Conservation (phyloP, 257 asterid species). For the Sherardia arvensis region DNA sequence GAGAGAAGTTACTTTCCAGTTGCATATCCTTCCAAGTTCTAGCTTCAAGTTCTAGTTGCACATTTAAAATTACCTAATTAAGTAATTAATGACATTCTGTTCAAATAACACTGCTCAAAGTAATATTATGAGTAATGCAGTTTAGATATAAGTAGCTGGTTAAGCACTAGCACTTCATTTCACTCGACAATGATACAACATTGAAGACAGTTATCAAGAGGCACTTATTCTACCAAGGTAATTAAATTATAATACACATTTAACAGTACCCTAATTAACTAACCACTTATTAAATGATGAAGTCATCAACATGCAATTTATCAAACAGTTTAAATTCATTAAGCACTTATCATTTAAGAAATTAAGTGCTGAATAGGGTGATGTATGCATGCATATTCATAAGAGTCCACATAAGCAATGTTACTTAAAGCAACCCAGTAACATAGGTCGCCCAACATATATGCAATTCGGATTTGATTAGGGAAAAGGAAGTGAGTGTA, state of each 20-base stretch:
- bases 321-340: background rate
- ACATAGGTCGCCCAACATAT: background rate
- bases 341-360: background rate
- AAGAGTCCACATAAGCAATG: background rate
- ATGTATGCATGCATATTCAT: background rate
- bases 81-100: too few relatives aligned
- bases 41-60: too few relatives aligned
- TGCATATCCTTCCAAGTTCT: conserved; percentile 5
- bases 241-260: too few relatives aligned
- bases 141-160: background rate
- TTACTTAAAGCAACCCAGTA: background rate
- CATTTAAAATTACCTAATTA: background rate
- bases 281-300: background rate
- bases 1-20: conserved; percentile 12
- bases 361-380: background rate
- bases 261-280: too few relatives aligned
- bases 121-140: too few relatives aligned
- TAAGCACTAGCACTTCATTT: background rate
- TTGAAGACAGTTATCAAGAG: too few relatives aligned
- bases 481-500: background rate
- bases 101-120: too few relatives aligned
- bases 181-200: too few relatives aligned
- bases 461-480: background rate
- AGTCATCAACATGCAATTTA: background rate
- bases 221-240: too few relatives aligned